Conservation (phyloP, 164 flowering plant species). For the Chimonanthus praecox region DNA sequence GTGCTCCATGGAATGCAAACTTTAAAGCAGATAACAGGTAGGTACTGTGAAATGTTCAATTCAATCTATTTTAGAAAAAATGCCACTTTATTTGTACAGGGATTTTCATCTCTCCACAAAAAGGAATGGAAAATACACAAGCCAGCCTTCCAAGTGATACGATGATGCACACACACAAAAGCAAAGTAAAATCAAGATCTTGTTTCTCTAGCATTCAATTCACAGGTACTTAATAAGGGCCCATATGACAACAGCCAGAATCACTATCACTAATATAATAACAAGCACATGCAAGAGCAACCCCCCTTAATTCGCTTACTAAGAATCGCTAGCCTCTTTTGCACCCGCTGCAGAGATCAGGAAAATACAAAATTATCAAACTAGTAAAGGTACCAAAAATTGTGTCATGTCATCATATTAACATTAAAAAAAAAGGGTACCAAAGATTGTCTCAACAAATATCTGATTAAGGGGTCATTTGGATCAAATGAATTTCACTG, state of each 20-base stretch:
- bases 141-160: not conserved
- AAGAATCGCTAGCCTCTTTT: conserved; percentile 16
- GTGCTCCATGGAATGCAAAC: not conserved
- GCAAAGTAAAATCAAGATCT: not conserved
- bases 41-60: too few species aligned
- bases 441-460: too few species aligned
- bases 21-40: not conserved
- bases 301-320: conserved; percentile 14
- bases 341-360: conserved; percentile 12
- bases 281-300: conserved; percentile 18
- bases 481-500: too few species aligned
- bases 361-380: not conserved
- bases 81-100: not conserved
- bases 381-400: not conserved
- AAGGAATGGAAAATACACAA: not conserved
- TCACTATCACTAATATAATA: conserved; percentile 11
- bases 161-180: not conserved
- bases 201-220: not conserved
- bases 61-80: not conserved
- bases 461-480: too few species aligned
- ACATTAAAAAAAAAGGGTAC: too few species aligned
- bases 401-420: not conserved
- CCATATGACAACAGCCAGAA: conserved; percentile 15
- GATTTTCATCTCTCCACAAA: not conserved
- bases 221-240: conserved; percentile 15